Evolutionary conservation across 2,329 filamentous ascomycete species (phyloP), one percentile per base, ranked within the genome.

Genomic region (Xylogone sp.): DNA sequence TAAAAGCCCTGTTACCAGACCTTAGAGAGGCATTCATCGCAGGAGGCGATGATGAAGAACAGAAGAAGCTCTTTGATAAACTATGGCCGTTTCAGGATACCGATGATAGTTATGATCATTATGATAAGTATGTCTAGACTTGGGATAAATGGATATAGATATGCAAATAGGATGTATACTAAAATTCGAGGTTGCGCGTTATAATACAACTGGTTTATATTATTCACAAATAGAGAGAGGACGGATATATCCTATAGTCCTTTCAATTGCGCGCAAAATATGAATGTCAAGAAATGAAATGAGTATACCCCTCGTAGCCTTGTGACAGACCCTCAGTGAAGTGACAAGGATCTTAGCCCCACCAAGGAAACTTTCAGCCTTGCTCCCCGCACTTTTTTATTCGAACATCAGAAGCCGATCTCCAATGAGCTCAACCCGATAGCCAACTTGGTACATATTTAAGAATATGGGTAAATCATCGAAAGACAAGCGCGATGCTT

Each of bases 401-500:
- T 18, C 12, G 34, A 39, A 13, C 5, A 16, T 9, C 7, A 31
- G 27, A 7, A 31, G 27, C 27, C 7, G 13, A 13, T 31, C n/a
- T 13, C 8, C 34, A 39, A 39, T 39, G 34, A 7, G 34, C 10
- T 5, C 10, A 18, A 6, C 8, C 34, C 13, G 19, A 48, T 34
- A 48, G 12, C 45, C 10, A 12, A 42, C 13, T 3, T 48, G 8
- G 2, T 19, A 21, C 12, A 8, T 20, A 19, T 43, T 19, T 42
- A 48, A n/a, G 49, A 55, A 49, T 16, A 96, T 96, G 92, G 92
- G 92, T 1, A 97, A 97, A 69, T 96, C 94, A 1, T 97, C 93
- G 45, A 99, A 99, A 71, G 94, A 99, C 68, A 99, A 99, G 74
- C 88, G 94, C 49, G 94, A 99, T 69, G 92, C 92, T 44, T 99